Evolutionary conservation across 371 early-diverging fungal genomes (phyloP), one percentile per base, ranked within the genome.

Genomic region (Lichtheimia ramosa): DNA sequence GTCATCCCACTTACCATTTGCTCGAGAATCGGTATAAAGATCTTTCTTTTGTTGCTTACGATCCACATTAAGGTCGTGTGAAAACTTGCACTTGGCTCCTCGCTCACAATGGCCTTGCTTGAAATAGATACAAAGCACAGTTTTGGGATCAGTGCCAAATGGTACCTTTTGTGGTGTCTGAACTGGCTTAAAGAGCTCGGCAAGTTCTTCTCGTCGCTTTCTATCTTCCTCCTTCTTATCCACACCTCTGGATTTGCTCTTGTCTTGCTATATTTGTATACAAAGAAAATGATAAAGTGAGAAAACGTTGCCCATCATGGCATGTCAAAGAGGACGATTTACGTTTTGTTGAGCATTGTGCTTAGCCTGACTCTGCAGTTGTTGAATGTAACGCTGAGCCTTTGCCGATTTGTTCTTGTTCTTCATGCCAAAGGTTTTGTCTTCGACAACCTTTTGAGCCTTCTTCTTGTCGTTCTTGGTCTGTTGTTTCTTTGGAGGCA

Each of bases 371-470:
- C 79, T 75, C 67, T 95, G 81, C 27, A 98, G 92, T 68, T 93
- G 92, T 71, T 95, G 89, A 58, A 99, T 92, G 83, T 92, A 95
- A 60, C 89, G 86, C 14, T 82, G 79, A 42, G 95, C 93, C 75
- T 96, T 95, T 58, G 82, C 83, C 21, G 92, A 92, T 64, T 91
- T 94, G 74, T 94, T 94, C 77, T 94, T 98, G 82, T 98, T 97
- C 74, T 99, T 99, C 64, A 98, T 84, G 58, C 99, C 98, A 80
- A 98, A 98, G 52, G 98, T 96, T 83, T 96, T 96, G 79, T 98
- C 99, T 63, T 97, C 99, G 55, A 91, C 86, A 51, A 81, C 72
- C 86, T 98, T 95, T 48, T 43, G 51, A 75, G 92, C 92, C 49
- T 83, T 89, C 68, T 83, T 89, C 54, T 86, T 70, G 23, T 83